A percentile compares a stretch with the other conserved stretches of the same genome.
Evolutionary conservation across 129 eudicot genomes (phyloP).

Genomic region (Glebionis coronaria): DNA sequence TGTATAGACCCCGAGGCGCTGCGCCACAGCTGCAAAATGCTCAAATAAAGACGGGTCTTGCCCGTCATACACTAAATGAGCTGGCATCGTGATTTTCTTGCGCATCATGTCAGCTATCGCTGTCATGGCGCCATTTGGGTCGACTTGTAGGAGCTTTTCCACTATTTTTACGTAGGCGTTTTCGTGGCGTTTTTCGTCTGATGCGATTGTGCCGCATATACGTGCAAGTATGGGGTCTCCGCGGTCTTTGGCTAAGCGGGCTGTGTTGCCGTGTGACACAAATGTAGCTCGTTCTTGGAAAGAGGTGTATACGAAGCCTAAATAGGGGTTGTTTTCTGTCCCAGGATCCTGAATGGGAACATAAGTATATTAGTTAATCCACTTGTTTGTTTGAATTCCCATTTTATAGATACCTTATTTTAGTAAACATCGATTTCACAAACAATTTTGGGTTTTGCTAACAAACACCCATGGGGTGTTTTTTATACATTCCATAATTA

Average conservation of each 20-base stretch:
- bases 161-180: constrained; percentile 43
- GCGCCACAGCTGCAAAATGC: constrained; percentile 35
- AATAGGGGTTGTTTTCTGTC: constrained; percentile 50
- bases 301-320: constrained; percentile 56
- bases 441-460: no score
- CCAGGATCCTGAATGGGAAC: constrained; percentile 40
- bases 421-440: no score
- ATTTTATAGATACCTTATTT: not conserved
- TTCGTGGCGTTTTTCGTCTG: constrained; percentile 59
- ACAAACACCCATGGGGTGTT: no score
- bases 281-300: constrained; percentile 56
- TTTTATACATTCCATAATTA: no score
- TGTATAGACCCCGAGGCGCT: constrained; percentile 37
- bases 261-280: constrained; percentile 47
- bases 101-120: constrained; percentile 45
- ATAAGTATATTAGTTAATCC: no score
- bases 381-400: not conserved
- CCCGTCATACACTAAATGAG: constrained; percentile 49
- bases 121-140: constrained; percentile 37
- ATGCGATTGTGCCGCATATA: constrained; percentile 51
- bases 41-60: constrained; percentile 35
- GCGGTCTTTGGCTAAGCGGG: constrained; percentile 37
- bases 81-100: constrained; percentile 50
- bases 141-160: constrained; percentile 47
- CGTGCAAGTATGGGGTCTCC: constrained; percentile 44